Percentiles rank a stretch among this genome's conserved stretches.
Evolutionary conservation across 2,329 filamentous ascomycete species (phyloP).

Genomic region (Paecilomyces variotii): DNA sequence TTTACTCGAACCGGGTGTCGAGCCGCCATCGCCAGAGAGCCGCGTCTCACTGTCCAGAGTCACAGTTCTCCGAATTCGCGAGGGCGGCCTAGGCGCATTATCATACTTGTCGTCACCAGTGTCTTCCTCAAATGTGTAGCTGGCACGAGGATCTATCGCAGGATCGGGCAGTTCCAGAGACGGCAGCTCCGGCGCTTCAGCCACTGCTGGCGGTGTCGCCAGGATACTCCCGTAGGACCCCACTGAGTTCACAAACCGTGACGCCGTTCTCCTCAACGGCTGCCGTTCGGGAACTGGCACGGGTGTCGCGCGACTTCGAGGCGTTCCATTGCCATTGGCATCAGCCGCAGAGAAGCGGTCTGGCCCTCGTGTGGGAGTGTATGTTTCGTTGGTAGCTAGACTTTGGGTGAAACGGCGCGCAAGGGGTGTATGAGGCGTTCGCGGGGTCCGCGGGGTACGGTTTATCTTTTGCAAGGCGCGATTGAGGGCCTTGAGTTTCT

Average conservation of each 20-base stretch:
- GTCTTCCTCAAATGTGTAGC: constrained; percentile 8
- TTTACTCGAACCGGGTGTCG: constrained; percentile 9
- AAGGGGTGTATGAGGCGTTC: constrained; percentile 45
- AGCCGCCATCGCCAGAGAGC: not conserved
- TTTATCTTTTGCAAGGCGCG: constrained; percentile 59
- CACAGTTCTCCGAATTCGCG: not conserved
- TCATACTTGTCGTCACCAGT: not conserved
- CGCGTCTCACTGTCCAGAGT: not conserved
- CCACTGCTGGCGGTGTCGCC: constrained; percentile 41
- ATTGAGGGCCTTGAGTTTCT: constrained; percentile 76
- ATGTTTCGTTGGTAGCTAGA: constrained; percentile 8
- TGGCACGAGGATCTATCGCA: constrained; percentile 42
- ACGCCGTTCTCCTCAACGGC: constrained; percentile 24
- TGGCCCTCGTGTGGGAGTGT: constrained; percentile 7
- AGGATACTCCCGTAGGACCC: constrained; percentile 58
- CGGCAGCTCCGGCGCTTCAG: constrained; percentile 32
- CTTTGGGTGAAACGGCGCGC: constrained; percentile 20
- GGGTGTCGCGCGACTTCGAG: constrained; percentile 22
- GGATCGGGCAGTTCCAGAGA: constrained; percentile 56
- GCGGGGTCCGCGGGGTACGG: constrained; percentile 36
- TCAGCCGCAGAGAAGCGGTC: constrained; percentile 10
- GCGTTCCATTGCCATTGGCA: constrained; percentile 20
- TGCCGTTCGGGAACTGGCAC: constrained; percentile 31
- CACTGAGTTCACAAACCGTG: constrained; percentile 28
- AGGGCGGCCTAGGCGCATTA: not conserved